These are phyloP conservation scores for Nemania sp. DNA, from an alignment of 2,329 filamentous ascomycete species.

Conservation along the genomic window DNA sequence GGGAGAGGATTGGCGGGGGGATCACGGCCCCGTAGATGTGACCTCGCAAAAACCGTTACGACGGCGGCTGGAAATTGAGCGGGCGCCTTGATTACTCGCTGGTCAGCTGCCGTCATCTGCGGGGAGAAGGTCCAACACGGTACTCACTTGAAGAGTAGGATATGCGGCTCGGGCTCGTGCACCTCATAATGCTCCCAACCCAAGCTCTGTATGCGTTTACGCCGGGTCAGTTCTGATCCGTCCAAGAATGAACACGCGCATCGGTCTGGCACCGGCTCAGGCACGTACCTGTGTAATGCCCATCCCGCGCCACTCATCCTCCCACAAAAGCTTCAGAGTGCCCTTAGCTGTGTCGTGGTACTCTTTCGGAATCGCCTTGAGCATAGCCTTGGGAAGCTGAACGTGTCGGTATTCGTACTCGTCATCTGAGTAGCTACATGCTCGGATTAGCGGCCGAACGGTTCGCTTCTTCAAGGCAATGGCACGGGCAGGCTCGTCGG, in stretches of 20 bases:
- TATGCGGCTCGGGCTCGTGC: conserved; percentile 97
- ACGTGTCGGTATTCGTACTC: conserved; percentile 98
- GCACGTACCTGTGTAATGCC: conserved; percentile 88
- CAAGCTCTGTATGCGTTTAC: conserved; percentile 68
- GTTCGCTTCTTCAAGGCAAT: not conserved
- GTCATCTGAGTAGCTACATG: conserved; percentile 81
- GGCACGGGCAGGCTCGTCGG: conserved; percentile 17
- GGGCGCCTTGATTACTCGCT: conserved; percentile 64
- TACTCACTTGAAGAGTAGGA: conserved; percentile 94
- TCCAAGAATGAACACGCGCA: not conserved
- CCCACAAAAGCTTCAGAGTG: conserved; percentile 94
- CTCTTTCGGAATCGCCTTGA: conserved; percentile 93
- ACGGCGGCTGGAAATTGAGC: conserved; percentile 81
- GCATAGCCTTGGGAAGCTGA: conserved; percentile 96
- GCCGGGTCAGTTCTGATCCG: conserved; percentile 7
- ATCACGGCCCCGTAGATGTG: conserved; percentile 23
- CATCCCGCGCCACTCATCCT: conserved; percentile 96
- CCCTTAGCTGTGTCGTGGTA: conserved; percentile 90
- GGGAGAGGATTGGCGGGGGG: conserved; percentile 20
- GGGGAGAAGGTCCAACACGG: not conserved
- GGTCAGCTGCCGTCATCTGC: conserved; percentile 16
- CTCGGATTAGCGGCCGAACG: conserved; percentile 11
- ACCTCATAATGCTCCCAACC: conserved; percentile 99
- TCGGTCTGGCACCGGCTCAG: not conserved
- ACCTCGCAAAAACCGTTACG: conserved; percentile 50